phyloP scores from a whole-genome alignment of 2,329 filamentous ascomycete species.

The Alternaria sp. region DNA sequence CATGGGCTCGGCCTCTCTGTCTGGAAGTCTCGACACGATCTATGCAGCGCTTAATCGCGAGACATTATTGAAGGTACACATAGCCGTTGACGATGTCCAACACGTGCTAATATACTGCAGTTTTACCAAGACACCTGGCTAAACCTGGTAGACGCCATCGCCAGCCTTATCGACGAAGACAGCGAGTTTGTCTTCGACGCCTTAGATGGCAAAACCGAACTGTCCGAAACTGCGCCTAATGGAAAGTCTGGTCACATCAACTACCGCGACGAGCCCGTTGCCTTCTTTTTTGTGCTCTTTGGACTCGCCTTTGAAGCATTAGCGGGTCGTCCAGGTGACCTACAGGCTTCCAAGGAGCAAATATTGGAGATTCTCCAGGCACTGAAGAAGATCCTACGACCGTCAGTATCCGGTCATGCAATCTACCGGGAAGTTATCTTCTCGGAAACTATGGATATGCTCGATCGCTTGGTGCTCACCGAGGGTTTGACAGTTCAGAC shows the following conservation, averaged over 20 bases:
- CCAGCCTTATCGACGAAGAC: slow-evolving; percentile 95
- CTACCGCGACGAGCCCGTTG: slow-evolving; percentile 95
- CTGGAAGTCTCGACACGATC: slow-evolving; percentile 88
- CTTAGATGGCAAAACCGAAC: slow-evolving; percentile 78
- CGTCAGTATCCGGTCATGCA: slow-evolving; percentile 92
- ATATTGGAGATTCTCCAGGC: slow-evolving; percentile 89
- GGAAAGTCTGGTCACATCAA: slow-evolving; percentile 81
- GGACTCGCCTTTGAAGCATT: slow-evolving; percentile 96
- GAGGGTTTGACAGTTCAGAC: slow-evolving; percentile 88
- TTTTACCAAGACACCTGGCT: slow-evolving; percentile 99
- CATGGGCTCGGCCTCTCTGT: slow-evolving; percentile 79
- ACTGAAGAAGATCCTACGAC: slow-evolving; percentile 92
- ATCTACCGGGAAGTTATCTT: slow-evolving; percentile 97
- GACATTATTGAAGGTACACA: slow-evolving; percentile 75
- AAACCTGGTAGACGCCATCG: slow-evolving; percentile 95
- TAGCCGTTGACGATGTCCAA: not conserved
- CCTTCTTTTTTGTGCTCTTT: slow-evolving; percentile 98
- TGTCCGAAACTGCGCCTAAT: slow-evolving; percentile 50
- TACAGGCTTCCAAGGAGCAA: slow-evolving; percentile 77
- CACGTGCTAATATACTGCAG: slow-evolving; percentile 40
- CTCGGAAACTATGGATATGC: slow-evolving; percentile 93
- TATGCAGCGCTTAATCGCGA: slow-evolving; percentile 95
- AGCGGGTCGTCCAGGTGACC: slow-evolving; percentile 78
- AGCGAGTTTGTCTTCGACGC: slow-evolving; percentile 98
- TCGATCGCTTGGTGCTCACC: slow-evolving; percentile 91